These are phyloP conservation scores for Podospora conica DNA, from an alignment of 495 filamentous ascomycete genomes.

Conservation along the genomic window DNA sequence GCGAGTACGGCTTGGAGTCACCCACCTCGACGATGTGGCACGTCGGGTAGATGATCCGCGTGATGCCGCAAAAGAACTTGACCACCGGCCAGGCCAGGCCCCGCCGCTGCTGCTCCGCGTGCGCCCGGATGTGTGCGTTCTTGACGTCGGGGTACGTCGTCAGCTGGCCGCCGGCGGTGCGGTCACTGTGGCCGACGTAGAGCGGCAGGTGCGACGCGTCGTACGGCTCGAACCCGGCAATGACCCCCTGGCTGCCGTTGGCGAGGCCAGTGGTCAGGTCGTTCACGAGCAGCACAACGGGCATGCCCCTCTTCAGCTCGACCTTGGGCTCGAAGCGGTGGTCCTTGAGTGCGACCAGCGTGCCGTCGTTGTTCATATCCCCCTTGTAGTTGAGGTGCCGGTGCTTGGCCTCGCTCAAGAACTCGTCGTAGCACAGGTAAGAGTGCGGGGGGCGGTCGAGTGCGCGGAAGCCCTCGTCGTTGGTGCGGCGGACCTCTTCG, in stretches of 20 bases:
- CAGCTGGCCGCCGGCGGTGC: conserved; percentile 27
- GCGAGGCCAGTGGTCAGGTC: conserved; percentile 62
- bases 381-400: conserved; percentile 52
- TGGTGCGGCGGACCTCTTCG: conserved; percentile 35
- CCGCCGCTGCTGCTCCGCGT: background rate
- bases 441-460: conserved; percentile 34
- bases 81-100: conserved; percentile 64
- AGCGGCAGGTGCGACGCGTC: conserved; percentile 46
- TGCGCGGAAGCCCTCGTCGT: conserved; percentile 31
- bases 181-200: conserved; percentile 12
- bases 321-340: conserved; percentile 40
- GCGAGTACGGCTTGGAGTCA: conserved; percentile 43
- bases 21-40: conserved; percentile 44
- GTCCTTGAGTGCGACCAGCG: conserved; percentile 62
- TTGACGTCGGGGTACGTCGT: conserved; percentile 35
- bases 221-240: conserved; percentile 68
- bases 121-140: conserved; percentile 20
- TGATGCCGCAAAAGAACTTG: conserved; percentile 48
- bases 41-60: conserved; percentile 39
- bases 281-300: conserved; percentile 93
- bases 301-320: conserved; percentile 76
- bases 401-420: conserved; percentile 49
- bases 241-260: conserved; percentile 83
- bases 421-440: conserved; percentile 71
- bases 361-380: conserved; percentile 55